phyloP scores from a whole-genome alignment of 495 filamentous ascomycete genomes.

The Aspergillus nanangensis region DNA sequence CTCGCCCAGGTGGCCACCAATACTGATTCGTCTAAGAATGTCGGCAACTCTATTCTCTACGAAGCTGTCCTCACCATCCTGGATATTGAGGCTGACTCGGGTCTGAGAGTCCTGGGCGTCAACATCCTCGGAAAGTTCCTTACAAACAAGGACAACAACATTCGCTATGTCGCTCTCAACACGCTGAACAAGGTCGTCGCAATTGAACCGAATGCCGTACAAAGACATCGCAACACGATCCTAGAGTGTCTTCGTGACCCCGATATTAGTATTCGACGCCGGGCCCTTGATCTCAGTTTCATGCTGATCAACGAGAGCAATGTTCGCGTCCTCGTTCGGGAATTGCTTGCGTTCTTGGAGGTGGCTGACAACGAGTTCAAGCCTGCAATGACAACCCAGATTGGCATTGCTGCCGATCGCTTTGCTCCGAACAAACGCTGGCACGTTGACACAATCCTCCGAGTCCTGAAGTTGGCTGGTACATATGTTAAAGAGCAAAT shows the following conservation, averaged over 20 bases:
- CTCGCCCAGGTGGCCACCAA: slow-evolving; percentile 97
- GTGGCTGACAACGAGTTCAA: slow-evolving; percentile 99
- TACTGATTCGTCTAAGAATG: slow-evolving; percentile 96
- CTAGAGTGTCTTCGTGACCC: slow-evolving; percentile 94
- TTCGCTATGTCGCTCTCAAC: slow-evolving; percentile 95
- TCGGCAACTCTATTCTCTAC: slow-evolving; percentile 96
- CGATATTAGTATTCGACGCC: slow-evolving; percentile 95
- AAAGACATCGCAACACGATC: slow-evolving; percentile 95
- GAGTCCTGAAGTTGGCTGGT: slow-evolving; percentile 90
- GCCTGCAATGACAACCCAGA: slow-evolving; percentile 92
- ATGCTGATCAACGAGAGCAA: slow-evolving; percentile 97
- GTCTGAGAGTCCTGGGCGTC: slow-evolving; percentile 87
- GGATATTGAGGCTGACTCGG: slow-evolving; percentile 96
- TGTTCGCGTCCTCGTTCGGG: slow-evolving; percentile 86
- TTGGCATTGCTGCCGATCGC: slow-evolving; percentile 92
- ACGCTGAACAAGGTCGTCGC: slow-evolving; percentile 98
- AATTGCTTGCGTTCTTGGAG: slow-evolving; percentile 90
- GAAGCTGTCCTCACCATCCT: slow-evolving; percentile 96
- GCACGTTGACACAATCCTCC: slow-evolving; percentile 95
- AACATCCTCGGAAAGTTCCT: slow-evolving; percentile 98
- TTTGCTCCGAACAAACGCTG: slow-evolving; percentile 96
- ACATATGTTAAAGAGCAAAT: slow-evolving; percentile 98
- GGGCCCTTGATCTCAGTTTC: slow-evolving; percentile 94
- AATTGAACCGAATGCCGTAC: slow-evolving; percentile 95
- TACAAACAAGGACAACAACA: slow-evolving; percentile 97